These are phyloP conservation scores for Toxicodendron radicans DNA, from an alignment of 345 rosid species.

Conservation along the genomic window DNA sequence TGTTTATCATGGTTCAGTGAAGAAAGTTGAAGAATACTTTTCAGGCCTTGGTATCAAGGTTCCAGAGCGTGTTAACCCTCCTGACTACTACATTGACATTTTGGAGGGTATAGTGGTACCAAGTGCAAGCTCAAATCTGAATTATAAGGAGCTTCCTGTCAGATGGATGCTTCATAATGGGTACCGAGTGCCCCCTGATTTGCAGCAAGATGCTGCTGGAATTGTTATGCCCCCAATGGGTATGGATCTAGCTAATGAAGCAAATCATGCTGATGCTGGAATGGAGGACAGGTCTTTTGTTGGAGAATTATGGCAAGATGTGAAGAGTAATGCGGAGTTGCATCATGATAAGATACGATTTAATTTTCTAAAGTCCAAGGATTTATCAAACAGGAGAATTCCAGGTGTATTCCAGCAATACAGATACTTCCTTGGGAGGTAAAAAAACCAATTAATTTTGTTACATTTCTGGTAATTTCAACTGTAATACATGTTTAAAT, in stretches of 20 bases:
- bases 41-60: conserved; percentile 70
- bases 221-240: conserved; percentile 20
- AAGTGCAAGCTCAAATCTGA: conserved; percentile 43
- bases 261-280: conserved; percentile 23
- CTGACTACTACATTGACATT: conserved; percentile 86
- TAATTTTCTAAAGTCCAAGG: conserved; percentile 62
- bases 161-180: conserved; percentile 95
- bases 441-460: conserved; percentile 4
- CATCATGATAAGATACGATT: conserved; percentile 66
- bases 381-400: conserved; percentile 67
- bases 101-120: conserved; percentile 77
- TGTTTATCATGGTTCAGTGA: conserved; percentile 80
- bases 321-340: conserved; percentile 56
- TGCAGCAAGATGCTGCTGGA: conserved; percentile 44
- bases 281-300: conserved; percentile 62
- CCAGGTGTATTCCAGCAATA: conserved; percentile 68
- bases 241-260: conserved; percentile 28
- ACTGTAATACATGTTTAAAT: neutral
- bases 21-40: conserved; percentile 83
- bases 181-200: conserved; percentile 67
- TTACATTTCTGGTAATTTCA: neutral
- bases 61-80: conserved; percentile 90
- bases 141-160: conserved; percentile 69
- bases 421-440: conserved; percentile 89
- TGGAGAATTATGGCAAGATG: conserved; percentile 86